phyloP scores from a whole-genome alignment of 306 rosid genomes.

The Cicer judaicum region DNA sequence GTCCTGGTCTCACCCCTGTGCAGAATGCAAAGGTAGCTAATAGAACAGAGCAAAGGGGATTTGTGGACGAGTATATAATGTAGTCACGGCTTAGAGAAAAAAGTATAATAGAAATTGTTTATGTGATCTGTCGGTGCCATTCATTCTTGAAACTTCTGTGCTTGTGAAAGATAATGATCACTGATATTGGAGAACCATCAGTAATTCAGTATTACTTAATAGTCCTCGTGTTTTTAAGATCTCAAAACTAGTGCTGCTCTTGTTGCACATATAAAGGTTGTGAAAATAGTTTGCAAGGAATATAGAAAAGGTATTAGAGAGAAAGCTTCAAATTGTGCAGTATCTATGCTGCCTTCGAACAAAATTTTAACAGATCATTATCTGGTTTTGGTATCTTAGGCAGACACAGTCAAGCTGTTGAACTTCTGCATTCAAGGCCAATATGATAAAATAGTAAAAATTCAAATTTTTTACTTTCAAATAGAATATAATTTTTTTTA shows the following conservation, averaged over 20 bases:
- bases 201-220: constrained; percentile 1
- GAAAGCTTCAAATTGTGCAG: not conserved
- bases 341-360: not conserved
- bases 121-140: constrained; percentile 14
- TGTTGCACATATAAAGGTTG: not conserved
- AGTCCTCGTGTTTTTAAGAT: not conserved
- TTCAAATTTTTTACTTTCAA: not conserved
- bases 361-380: not conserved
- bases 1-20: constrained; percentile 45
- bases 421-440: not conserved
- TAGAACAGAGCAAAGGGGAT: constrained; percentile 37
- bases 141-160: constrained; percentile 16
- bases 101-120: constrained; percentile 35
- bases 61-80: constrained; percentile 39
- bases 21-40: constrained; percentile 44
- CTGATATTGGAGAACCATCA: not conserved
- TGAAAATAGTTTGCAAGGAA: not conserved
- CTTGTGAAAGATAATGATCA: constrained; percentile 1
- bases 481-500: not conserved
- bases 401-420: not conserved
- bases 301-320: not conserved
- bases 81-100: constrained; percentile 35
- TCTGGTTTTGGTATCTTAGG: not conserved
- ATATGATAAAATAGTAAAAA: not conserved
- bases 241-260: not conserved